These are phyloP conservation scores for Sodiomyces alkalinus DNA, from an alignment of 2,329 filamentous ascomycete species.

Conservation along the genomic window DNA sequence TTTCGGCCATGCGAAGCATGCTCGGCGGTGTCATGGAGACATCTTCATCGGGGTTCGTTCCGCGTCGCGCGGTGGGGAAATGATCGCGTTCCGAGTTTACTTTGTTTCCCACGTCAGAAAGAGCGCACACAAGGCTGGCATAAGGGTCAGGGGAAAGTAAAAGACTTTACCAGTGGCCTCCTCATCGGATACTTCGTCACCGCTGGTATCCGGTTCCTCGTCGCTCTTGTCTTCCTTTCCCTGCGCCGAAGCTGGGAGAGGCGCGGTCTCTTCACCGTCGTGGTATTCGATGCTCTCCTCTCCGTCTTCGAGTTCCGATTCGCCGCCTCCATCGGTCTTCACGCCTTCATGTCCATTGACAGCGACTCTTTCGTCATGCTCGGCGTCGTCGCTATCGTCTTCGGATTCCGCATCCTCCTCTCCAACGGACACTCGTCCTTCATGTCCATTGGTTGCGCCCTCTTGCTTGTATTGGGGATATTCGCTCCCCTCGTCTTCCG, in stretches of 20 bases:
- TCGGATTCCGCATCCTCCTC: slow-evolving; percentile 1
- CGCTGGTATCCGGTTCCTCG: no score
- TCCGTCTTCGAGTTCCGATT: slow-evolving; percentile 3
- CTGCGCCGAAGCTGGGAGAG: no score
- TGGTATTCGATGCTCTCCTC: neutral
- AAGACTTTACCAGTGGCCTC: neutral
- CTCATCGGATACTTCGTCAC: neutral
- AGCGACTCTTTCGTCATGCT: slow-evolving; percentile 6
- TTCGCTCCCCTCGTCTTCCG: no score
- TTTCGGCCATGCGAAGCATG: neutral
- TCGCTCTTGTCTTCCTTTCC: no score
- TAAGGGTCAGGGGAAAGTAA: neutral
- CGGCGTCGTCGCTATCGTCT: slow-evolving; percentile 3
- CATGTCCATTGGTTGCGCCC: no score
- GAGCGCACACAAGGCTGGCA: neutral
- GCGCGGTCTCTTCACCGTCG: neutral
- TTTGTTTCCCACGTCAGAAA: no score
- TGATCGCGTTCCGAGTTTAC: no score
- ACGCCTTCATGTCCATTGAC: slow-evolving; percentile 1
- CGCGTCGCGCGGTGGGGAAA: neutral
- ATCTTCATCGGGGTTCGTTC: neutral
- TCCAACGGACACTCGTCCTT: no score
- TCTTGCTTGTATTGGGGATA: no score
- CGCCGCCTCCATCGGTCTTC: neutral
- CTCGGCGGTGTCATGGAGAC: neutral